Percentiles rank a stretch among this genome's conserved stretches.
These are phyloP conservation scores for Debaryomyces prosopidis DNA, from an alignment of 805 yeast genomes.

Conservation along the genomic window DNA sequence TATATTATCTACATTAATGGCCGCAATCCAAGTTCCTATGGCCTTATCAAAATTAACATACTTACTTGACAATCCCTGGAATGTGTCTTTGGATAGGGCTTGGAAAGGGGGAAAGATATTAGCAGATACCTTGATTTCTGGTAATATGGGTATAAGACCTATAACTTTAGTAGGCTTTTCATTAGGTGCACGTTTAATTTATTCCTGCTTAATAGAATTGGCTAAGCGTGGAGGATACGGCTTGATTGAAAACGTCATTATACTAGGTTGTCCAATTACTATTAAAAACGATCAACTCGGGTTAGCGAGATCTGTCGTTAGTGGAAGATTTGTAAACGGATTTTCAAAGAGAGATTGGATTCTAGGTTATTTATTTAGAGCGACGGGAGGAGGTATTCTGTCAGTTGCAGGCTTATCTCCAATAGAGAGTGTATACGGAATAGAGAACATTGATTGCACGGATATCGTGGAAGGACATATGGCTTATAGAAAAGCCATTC, in stretches of 20 bases:
- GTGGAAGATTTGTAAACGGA: constrained; percentile 89
- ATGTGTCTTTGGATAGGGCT: constrained; percentile 92
- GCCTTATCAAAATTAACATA: constrained; percentile 85
- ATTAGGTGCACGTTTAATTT: constrained; percentile 87
- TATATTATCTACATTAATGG: constrained; percentile 82
- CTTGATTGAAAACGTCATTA: constrained; percentile 79
- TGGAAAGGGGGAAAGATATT: constrained; percentile 92
- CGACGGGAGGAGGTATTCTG: constrained; percentile 91
- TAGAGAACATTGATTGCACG: constrained; percentile 88
- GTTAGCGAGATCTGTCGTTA: constrained; percentile 78
- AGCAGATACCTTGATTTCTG: constrained; percentile 86
- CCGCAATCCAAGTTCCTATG: constrained; percentile 92
- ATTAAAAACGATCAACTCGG: constrained; percentile 75
- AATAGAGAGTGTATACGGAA: constrained; percentile 56
- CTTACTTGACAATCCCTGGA: constrained; percentile 95
- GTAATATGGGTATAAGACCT: constrained; percentile 91
- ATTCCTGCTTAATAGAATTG: constrained; percentile 83
- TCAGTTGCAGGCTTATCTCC: constrained; percentile 90
- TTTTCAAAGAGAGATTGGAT: constrained; percentile 95
- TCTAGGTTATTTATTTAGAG: constrained; percentile 89
- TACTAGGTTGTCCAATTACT: constrained; percentile 88
- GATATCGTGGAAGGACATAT: constrained; percentile 90
- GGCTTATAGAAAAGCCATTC: constrained; percentile 96
- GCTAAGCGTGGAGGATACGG: constrained; percentile 87
- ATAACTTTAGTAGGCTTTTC: constrained; percentile 91